These are phyloP conservation scores for Prosopis cineraria DNA, from an alignment of 306 rosid genomes.

Conservation along the genomic window DNA sequence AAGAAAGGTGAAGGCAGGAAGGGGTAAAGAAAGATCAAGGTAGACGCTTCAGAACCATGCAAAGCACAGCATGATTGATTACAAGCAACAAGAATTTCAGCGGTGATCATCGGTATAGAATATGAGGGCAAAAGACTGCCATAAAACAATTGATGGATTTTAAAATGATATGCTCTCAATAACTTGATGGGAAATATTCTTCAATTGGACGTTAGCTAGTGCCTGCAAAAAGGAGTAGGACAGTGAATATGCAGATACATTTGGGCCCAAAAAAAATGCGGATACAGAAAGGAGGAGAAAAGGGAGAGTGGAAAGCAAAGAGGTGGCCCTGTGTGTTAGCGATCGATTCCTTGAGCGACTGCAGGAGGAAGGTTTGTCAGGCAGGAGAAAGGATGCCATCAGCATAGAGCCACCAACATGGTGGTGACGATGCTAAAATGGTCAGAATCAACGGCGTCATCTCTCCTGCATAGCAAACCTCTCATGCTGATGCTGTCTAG, in stretches of 20 bases:
- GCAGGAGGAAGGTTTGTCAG: slow-evolving; percentile 51
- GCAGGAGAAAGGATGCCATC: slow-evolving; percentile 46
- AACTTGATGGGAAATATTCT: neutral
- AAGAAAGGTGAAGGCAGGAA: neutral
- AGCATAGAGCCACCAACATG: neutral
- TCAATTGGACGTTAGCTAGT: neutral
- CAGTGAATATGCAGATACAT: neutral
- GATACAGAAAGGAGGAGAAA: neutral
- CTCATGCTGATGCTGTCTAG: slow-evolving; percentile 17
- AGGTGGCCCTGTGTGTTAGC: slow-evolving; percentile 8
- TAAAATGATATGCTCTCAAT: neutral
- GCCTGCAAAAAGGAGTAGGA: slow-evolving; percentile 11
- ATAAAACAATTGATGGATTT: neutral
- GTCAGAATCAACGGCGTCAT: slow-evolving; percentile 46
- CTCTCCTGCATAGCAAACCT: slow-evolving; percentile 80
- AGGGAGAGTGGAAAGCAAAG: neutral
- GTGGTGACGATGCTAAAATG: neutral
- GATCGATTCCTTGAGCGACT: neutral
- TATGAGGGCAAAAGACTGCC: neutral
- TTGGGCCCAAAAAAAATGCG: no score
- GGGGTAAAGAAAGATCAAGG: neutral
- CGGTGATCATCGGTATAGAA: no score
- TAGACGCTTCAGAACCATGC: neutral
- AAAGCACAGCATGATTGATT: neutral
- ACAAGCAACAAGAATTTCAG: no score